Evolutionary conservation across 345 rosid genomes (phyloP), one percentile per base, ranked within the genome.

Genomic region (Kandelia obovata): DNA sequence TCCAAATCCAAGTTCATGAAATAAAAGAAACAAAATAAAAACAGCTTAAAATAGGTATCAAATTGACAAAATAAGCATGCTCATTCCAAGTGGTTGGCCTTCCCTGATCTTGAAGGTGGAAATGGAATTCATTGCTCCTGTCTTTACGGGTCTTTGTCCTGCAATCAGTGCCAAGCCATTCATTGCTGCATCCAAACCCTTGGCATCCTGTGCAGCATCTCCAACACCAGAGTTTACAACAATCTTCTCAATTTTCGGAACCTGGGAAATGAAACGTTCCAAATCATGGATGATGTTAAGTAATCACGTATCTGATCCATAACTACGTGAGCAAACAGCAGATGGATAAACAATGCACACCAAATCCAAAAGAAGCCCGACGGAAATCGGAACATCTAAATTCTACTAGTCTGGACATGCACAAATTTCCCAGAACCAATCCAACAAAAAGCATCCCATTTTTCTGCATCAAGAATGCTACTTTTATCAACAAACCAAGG

Each of bases 201-300:
- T 91, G 17, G 92, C 84, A 63, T 91, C 91, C 73, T 88, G 96
- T 0, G 93, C 92, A 51, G 99, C 97, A 31, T 94, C 96, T 77
- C 97, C 97, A 67, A 94, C 89, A 64, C 99, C 99, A 76, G 96
- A 94, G 73, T 92, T 91, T 78, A 94, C 92, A 62, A 89, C 96
- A 71, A 91, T 78, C 87, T 91, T 94, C 59, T 87, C 83, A 28
- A 91, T 52, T 81, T 91, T 89, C 0, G 97, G 99, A 75, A 92
- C 96, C 97, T 88, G 69, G 26, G 26, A 39, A 53, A 43, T 43
- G 13, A 43, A 43, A 43, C 49, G 49, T 0, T 43, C 17, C 49
- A 43, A 43, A 43, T 43, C 49, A 13, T 13, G 49, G 17, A 43
- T 13, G 49, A 43, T 34, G 9, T 11, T 37, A 39, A 39, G 11